A percentile compares a stretch with the other conserved stretches of the same genome.
Conservation (phyloP, 2,329 filamentous ascomycete genomes). For the Paramyrothecium roridum region DNA sequence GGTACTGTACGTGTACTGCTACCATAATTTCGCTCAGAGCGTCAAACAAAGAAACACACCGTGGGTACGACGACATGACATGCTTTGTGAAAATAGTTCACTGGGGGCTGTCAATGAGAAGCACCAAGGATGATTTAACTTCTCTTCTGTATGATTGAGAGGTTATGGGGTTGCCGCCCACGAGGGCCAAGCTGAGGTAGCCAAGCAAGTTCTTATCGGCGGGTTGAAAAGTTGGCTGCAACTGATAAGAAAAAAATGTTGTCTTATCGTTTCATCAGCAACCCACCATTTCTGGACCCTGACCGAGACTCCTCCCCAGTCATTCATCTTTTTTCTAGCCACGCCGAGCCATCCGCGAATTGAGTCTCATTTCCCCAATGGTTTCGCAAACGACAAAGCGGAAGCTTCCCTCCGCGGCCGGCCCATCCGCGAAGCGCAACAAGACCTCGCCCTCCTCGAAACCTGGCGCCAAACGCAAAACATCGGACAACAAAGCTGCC, state of each 20-base stretch:
- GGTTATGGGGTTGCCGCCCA: too few species aligned
- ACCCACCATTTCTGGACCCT: neutral
- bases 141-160: neutral
- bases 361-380: slow-evolving; percentile 18
- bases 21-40: too few species aligned
- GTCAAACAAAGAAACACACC: too few species aligned
- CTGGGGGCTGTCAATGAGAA: too few species aligned
- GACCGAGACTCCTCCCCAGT: too few species aligned
- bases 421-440: slow-evolving; percentile 31
- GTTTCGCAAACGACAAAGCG: slow-evolving; percentile 31
- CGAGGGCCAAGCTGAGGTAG: too few species aligned
- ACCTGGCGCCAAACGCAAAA: slow-evolving; percentile 10
- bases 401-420: slow-evolving; percentile 29
- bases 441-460: slow-evolving; percentile 21
- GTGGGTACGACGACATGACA: too few species aligned
- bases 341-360: too few species aligned
- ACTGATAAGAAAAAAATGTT: slow-evolving; percentile 16
- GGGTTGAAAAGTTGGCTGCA: slow-evolving; percentile 8
- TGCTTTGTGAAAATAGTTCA: too few species aligned
- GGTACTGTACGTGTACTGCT: too few species aligned
- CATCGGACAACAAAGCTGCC: slow-evolving; percentile 24
- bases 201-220: slow-evolving; percentile 11
- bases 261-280: neutral
- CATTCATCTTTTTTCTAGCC: too few species aligned
- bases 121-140: too few species aligned